Percentiles rank a stretch among this genome's conserved stretches.
These are phyloP conservation scores for Neofusicoccum sp. DNA, from an alignment of 2,329 filamentous ascomycete species.

Conservation along the genomic window DNA sequence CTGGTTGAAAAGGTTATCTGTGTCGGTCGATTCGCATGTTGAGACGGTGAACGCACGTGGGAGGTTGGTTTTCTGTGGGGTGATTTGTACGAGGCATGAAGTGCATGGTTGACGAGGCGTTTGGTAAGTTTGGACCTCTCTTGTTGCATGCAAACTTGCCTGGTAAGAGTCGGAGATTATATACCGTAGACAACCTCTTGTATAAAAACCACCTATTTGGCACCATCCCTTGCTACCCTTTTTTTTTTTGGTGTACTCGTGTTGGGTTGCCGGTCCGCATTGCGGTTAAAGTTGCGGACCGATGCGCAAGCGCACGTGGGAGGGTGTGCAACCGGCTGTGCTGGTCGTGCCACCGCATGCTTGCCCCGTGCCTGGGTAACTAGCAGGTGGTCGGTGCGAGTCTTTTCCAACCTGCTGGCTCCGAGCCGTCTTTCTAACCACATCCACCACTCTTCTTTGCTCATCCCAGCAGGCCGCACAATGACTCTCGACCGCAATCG, in stretches of 20 bases:
- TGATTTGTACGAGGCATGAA: conserved; percentile 5
- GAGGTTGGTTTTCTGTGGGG: neutral
- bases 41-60: neutral
- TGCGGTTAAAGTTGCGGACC: no score
- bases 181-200: conserved; percentile 6
- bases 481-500: no score
- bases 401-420: no score
- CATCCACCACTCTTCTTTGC: no score
- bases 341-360: no score
- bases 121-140: neutral
- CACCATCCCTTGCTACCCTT: neutral
- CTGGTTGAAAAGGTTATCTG: conserved; percentile 55
- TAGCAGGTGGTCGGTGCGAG: no score
- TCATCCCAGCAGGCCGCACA: no score
- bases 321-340: no score
- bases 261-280: neutral
- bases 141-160: neutral
- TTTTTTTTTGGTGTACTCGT: neutral
- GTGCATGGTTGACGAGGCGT: conserved; percentile 2
- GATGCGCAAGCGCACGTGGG: no score
- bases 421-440: no score
- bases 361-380: no score
- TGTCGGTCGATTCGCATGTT: no score
- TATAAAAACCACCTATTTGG: neutral
- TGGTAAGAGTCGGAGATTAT: neutral